Evolutionary conservation across 768 basidiomycete genomes (phyloP), one percentile per base, ranked within the genome.

Genomic region (Pleurotus platypus): DNA sequence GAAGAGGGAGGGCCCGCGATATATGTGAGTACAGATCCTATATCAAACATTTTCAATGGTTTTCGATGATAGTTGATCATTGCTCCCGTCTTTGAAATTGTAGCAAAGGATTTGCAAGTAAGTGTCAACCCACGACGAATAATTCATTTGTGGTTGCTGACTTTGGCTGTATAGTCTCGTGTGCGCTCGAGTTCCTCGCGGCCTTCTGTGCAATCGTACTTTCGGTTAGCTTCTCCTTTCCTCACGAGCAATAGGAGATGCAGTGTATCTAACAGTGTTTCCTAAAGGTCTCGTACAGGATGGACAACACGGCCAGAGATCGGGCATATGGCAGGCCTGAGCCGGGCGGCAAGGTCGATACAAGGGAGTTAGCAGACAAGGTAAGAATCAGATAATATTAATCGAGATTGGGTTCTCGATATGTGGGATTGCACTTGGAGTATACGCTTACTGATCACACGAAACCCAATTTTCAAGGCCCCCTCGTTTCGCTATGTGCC

Each of bases 311-410:
- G 4, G 74, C 75, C 13, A 73, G 87, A 40, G 77, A 89, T 62
- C 70, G 67, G 45, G 57, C 70, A 24, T 80, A 83, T 57, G 88
- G 88, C 0, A 75, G 74, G 53, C 79, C 78, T 1, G 68, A 73
- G 50, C 70, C 69, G 6, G 70, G 78, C 57, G 74, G 72, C 5
- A 77, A 71, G 16, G 82, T 89, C 16, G 81, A 90, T 62, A 88
- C 85, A 0, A 74, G 77, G 24, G 79, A 86, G 59, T 66, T 87
- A 5, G 88, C 88, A 1, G 88, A 90, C 63, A 76, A 83, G 73
- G 87, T 87, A 58, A 26, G 75, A 58, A 27, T 11, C 42, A 7
- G 47, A n/a, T 15, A 45, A 6, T 12, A 18, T 46, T n/a, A 48
- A 5, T 12, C 26, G 6, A 37, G 24, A 26, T 26, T 26, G 24